phyloP scores from a whole-genome alignment of 495 filamentous ascomycete genomes.

The Penicillium tannophilum region DNA sequence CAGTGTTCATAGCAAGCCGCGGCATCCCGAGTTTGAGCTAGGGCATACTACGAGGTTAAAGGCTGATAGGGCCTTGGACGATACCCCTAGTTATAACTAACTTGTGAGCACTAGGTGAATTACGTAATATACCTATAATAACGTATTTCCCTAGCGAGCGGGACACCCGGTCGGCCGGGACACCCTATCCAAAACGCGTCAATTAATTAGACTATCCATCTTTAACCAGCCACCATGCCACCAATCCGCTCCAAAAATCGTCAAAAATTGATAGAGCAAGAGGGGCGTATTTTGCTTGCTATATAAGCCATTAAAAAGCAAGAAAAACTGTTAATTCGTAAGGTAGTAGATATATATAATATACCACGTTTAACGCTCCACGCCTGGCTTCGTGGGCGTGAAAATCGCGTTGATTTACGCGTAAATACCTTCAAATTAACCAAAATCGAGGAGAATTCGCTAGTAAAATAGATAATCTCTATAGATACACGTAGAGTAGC shows the following conservation, averaged over 20 bases:
- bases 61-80: too few species aligned
- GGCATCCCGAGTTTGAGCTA: too few species aligned
- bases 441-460: background rate
- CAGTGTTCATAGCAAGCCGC: too few species aligned
- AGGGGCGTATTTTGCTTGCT: background rate
- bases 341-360: conserved; percentile 3
- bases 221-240: conserved; percentile 5
- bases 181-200: conserved; percentile 5
- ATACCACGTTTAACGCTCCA: background rate
- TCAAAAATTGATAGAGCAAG: conserved; percentile 1
- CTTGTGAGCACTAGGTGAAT: too few species aligned
- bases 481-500: conserved; percentile 2
- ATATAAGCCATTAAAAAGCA: conserved; percentile 5
- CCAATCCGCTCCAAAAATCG: conserved; percentile 6
- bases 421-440: conserved; percentile 1
- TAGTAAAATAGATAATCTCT: conserved; percentile 4
- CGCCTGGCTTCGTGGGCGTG: background rate
- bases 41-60: too few species aligned
- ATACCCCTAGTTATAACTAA: too few species aligned
- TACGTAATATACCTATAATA: too few species aligned
- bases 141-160: background rate
- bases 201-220: background rate
- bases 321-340: background rate
- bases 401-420: background rate
- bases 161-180: background rate